phyloP scores from a whole-genome alignment of 2,329 filamentous ascomycete genomes.

The Aspergillus sp. region DNA sequence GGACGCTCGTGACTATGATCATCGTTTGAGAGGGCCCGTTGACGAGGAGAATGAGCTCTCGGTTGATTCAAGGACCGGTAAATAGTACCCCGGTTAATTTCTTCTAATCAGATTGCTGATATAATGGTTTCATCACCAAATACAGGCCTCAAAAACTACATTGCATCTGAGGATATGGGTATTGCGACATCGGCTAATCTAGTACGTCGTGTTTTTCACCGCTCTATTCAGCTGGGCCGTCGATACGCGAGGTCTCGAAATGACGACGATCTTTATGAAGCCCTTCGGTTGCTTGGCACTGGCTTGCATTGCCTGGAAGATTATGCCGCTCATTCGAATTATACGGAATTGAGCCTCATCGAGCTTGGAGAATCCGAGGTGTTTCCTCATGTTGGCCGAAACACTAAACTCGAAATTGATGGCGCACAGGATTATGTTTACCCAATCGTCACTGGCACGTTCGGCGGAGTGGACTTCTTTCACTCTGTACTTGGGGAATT shows the following conservation, averaged over 20 bases:
- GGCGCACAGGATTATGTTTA: conserved; percentile 66
- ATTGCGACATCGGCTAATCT: conserved; percentile 80
- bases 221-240: conserved; percentile 75
- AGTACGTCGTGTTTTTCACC: conserved; percentile 67
- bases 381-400: conserved; percentile 80
- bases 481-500: conserved; percentile 78
- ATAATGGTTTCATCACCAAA: not conserved
- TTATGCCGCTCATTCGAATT: conserved; percentile 91
- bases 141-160: conserved; percentile 79
- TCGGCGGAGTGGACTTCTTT: conserved; percentile 90
- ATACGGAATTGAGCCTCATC: conserved; percentile 79
- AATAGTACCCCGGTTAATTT: conserved; percentile 2
- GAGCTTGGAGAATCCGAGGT: conserved; percentile 76
- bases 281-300: conserved; percentile 79
- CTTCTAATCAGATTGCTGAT: not conserved
- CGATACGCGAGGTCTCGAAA: conserved; percentile 62
- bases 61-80: conserved; percentile 68
- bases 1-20: conserved; percentile 79
- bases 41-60: conserved; percentile 73
- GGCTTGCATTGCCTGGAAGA: conserved; percentile 89
- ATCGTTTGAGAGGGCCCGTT: conserved; percentile 73
- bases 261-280: conserved; percentile 79
- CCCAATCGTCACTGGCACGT: conserved; percentile 83
- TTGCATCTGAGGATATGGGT: conserved; percentile 72
- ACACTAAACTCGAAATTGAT: conserved; percentile 64